Base-by-base conservation (phyloP, 257 asterid species). In the Solanum boliviense region DNA sequence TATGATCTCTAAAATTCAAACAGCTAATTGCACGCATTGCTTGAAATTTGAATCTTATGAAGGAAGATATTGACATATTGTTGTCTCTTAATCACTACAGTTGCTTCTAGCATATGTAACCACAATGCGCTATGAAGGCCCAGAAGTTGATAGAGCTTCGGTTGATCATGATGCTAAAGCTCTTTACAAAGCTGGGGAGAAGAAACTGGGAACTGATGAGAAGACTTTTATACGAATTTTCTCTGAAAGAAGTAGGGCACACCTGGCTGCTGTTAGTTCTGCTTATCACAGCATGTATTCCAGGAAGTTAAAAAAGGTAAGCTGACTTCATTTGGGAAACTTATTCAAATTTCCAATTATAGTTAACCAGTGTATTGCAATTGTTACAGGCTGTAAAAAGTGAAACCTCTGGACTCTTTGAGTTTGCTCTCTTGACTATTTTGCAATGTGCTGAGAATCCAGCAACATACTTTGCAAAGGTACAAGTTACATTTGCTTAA, bases 121-220 rank as follows among this genome's bases (percentile, higher is more conserved):
- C 86, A 44, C 90, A 34, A 27, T 88, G 62, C 95, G 99, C 34
- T 94, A 96, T 88, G 99, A 96, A 92, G 99, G 99, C 89, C 95
- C 95, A n/a, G 95, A 94, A 90, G 92, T 94, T 90, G 99, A 97
- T 88, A 89, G 93, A 85, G 92, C 93, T 87, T 86, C 88, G 89
- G 95, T 81, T 18, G 98, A 97, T 36, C 89, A 91, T 86, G 99
- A 97, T 93, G 99, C 99, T 88, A 95, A 93, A 91, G 76, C 94
- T 85, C 98, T 97, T 84, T 97, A 44, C 68, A 96, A 94, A 91
- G 99, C 99, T 34, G 99, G 99, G 71, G 99, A 96, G 90, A 96
- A 89, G 92, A 95, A 84, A 93, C 52, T 96, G 27, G 98, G 99
- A 88, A 97, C 98, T 58, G 99, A 97, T 74, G 99, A 97, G 92